Evolutionary conservation across 192 early-diverging fungal species (phyloP).

Genomic region (Irineochytrium annulatum): DNA sequence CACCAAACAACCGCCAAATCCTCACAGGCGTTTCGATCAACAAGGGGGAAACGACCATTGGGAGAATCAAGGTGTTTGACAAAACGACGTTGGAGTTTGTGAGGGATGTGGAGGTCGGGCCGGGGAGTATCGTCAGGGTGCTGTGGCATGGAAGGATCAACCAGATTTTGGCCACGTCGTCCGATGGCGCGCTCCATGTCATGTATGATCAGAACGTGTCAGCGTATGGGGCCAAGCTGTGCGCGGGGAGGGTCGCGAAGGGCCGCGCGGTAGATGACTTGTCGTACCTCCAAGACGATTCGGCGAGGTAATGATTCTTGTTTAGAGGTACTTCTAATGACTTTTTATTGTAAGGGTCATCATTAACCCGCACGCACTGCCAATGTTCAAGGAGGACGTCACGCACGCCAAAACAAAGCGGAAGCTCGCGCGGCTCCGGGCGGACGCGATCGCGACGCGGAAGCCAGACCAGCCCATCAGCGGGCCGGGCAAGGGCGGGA

Average conservation of each 20-base stretch:
- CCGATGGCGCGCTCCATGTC: conserved; percentile 70
- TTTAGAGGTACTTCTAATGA: neutral
- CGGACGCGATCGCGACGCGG: conserved; percentile 64
- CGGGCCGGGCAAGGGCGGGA: conserved; percentile 82
- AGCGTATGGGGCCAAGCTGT: conserved; percentile 68
- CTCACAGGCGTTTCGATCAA: conserved; percentile 73
- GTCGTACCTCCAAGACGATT: conserved; percentile 11
- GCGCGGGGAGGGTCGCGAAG: conserved; percentile 63
- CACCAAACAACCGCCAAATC: conserved; percentile 73
- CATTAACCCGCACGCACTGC: conserved; percentile 83
- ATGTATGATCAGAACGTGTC: conserved; percentile 70
- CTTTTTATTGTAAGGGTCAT: conserved; percentile 51
- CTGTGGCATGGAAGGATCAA: conserved; percentile 87
- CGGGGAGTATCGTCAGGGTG: conserved; percentile 58
- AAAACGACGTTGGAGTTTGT: conserved; percentile 53
- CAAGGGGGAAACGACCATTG: conserved; percentile 57
- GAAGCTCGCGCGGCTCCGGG: conserved; percentile 65
- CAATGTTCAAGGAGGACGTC: conserved; percentile 76
- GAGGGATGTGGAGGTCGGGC: conserved; percentile 45
- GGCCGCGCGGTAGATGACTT: conserved; percentile 43
- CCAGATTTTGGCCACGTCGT: conserved; percentile 78
- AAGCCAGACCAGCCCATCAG: conserved; percentile 73
- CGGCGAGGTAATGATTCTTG: conserved; percentile 1
- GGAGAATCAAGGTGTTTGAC: conserved; percentile 65
- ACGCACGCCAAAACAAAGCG: conserved; percentile 54